These are phyloP conservation scores for Mallotus repandus DNA, from an alignment of 441 rosid genomes.

Conservation along the genomic window DNA sequence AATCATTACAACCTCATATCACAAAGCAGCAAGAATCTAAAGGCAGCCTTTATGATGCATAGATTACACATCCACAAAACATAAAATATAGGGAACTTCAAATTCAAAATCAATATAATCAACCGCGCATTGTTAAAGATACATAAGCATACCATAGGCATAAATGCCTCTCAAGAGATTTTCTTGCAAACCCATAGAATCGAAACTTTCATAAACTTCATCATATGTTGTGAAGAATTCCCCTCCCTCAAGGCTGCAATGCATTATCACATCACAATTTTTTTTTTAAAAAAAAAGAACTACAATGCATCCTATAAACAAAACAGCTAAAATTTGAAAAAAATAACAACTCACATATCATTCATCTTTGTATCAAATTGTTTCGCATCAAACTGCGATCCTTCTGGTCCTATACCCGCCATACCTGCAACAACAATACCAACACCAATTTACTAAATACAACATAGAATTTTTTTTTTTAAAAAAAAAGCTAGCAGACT, in stretches of 20 bases:
- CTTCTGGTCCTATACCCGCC: slow-evolving; percentile 76
- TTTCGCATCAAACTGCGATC: slow-evolving; percentile 70
- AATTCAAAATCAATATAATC: too few relatives aligned
- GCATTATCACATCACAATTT: background rate
- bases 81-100: too few relatives aligned
- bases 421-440: slow-evolving; percentile 40
- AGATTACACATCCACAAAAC: too few relatives aligned
- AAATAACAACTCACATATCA: slow-evolving; percentile 30
- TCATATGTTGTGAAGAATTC: slow-evolving; percentile 63
- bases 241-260: slow-evolving; percentile 46
- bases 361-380: slow-evolving; percentile 74
- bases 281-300: background rate
- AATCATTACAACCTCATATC: background rate
- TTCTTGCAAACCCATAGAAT: slow-evolving; percentile 64
- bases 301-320: too few relatives aligned
- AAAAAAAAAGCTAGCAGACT: too few relatives aligned
- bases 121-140: too few relatives aligned
- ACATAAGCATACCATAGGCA: slow-evolving; percentile 50
- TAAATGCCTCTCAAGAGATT: slow-evolving; percentile 48
- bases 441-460: too few relatives aligned
- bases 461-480: too few relatives aligned
- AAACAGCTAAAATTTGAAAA: too few relatives aligned
- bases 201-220: slow-evolving; percentile 59
- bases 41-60: too few relatives aligned
- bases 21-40: background rate